Evolutionary conservation across 371 early-diverging fungal species (phyloP), one percentile per base, ranked within the genome.

Genomic region (Dinochytrium kinnereticum): DNA sequence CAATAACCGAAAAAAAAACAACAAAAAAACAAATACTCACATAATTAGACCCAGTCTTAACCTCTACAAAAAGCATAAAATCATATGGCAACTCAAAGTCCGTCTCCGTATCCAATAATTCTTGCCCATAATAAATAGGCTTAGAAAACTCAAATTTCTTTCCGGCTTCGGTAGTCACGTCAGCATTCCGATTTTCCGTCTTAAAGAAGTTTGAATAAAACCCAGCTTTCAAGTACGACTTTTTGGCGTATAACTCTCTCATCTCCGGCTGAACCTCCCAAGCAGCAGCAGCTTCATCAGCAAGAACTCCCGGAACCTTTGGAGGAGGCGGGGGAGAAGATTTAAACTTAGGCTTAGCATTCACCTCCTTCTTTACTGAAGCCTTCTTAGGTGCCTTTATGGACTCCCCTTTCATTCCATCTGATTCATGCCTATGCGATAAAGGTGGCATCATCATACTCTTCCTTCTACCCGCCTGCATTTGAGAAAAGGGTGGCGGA

Each of bases 71-170:
- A 1, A 44, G 24, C 30, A 55, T 33, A 26, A 84, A 36, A 77
- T 86, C 83, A 49, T 68, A 79, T 1, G 83, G 81, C 21, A 86
- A 71, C 38, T 75, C 79, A 76, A 86, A 86, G 49, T 83, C 82
- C 49, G 39, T 38, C 51, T 75, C 76, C 1, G 67, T 75, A 1
- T 74, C 64, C 59, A 83, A 26, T 15, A 80, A 49, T 3, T 51
- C 65, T n/a, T 61, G 26, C 26, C 82, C 81, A 55, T 72, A 68
- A 59, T 78, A 59, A 49, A 76, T 59, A 1, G 85, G 85, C 55
- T 82, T 59, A 17, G 26, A 10, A 26, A 61, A 33, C 64, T 61
- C 34, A 17, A 61, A 31, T 36, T 33, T 61, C 34, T 2, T 36
- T 61, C 34, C 34, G 15, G 24, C 64, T 36, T 30, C 34, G 10